Evolutionary conservation across 2,329 filamentous ascomycete genomes (phyloP), one percentile per base, ranked within the genome.

Genomic region (Arthroderma sp.): DNA sequence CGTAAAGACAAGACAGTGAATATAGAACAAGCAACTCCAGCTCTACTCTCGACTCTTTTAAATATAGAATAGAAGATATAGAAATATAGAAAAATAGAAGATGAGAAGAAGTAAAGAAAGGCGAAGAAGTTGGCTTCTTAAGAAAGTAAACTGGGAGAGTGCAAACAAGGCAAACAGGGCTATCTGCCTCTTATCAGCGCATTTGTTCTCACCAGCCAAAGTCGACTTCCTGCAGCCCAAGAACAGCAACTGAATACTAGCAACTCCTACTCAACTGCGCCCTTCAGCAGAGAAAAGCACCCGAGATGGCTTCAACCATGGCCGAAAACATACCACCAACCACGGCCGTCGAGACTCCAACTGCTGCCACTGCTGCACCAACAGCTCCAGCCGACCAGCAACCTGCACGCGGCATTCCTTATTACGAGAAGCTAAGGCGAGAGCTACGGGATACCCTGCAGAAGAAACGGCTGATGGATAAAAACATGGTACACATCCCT

Each of bases 371-470:
- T 15, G 54, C 39, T 13, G 47, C 57, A 6, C 31, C 49, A 6
- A n/a, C 38, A 17, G 51, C 38, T 19, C 7, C 62, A 58, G 19
- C n/a, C 49, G 33, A 11, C 31, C 54, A 51, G 28, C 66, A 47
- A 60, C 62, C 13, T 61, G 73, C 69, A 61, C 74, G 75, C 59
- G 76, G 76, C 25, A 64, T 77, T 55, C 83, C 84, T 17, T 88
- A 86, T 72, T 89, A 89, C 70, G 86, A 89, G 69, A 84, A 85
- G 66, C 77, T 87, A 52, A 79, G 85, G 59, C 77, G 80, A 58
- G 83, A 86, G 58, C 76, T 89, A 2, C 80, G 84, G 61, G 80
- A 84, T 57, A 82, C 85, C 1, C 72, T 90, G 7, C 76, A 82
- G 55, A 84, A 82, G 72, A 86, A 85, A 68, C 77, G 81, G 28